These are phyloP conservation scores for Penicillium sp. DNA, from an alignment of 2,329 filamentous ascomycete species.

Conservation along the genomic window DNA sequence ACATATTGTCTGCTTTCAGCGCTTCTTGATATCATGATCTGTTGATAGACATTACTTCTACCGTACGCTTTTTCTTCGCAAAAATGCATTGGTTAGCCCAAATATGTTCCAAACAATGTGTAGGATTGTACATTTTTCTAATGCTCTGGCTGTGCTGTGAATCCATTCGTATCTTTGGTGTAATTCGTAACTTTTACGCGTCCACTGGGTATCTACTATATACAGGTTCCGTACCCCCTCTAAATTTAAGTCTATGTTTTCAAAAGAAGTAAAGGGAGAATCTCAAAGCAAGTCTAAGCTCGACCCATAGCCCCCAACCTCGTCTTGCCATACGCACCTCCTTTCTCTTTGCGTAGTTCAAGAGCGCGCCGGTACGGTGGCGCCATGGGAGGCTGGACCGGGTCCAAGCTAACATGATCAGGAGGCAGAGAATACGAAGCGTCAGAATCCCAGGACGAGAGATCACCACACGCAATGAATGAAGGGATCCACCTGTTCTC, in stretches of 20 bases:
- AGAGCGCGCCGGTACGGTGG: slow-evolving; percentile 92
- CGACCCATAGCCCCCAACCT: slow-evolving; percentile 44
- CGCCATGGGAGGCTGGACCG: slow-evolving; percentile 92
- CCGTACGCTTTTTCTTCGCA: background rate
- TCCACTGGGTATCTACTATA: slow-evolving; percentile 25
- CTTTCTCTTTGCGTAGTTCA: slow-evolving; percentile 76
- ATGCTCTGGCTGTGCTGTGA: background rate
- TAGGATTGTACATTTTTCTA: background rate
- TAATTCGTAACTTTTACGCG: slow-evolving; percentile 3
- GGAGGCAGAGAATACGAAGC: slow-evolving; percentile 90
- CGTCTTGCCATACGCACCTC: slow-evolving; percentile 78
- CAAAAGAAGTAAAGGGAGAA: slow-evolving; percentile 2
- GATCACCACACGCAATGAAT: slow-evolving; percentile 95
- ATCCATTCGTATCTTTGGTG: background rate
- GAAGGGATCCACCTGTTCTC: slow-evolving; percentile 83
- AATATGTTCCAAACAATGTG: background rate
- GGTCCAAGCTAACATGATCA: slow-evolving; percentile 84
- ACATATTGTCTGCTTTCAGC: slow-evolving; percentile 28
- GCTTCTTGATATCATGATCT: slow-evolving; percentile 18
- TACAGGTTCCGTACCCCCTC: slow-evolving; percentile 8
- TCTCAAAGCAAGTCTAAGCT: slow-evolving; percentile 8
- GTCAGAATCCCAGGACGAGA: slow-evolving; percentile 94
- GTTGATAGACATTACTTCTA: slow-evolving; percentile 14
- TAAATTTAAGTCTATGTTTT: slow-evolving; percentile 6
- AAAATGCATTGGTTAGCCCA: background rate